Evolutionary conservation across 352 stramenopile genomes (phyloP).

Genomic region (Phytophthora crassamura): DNA sequence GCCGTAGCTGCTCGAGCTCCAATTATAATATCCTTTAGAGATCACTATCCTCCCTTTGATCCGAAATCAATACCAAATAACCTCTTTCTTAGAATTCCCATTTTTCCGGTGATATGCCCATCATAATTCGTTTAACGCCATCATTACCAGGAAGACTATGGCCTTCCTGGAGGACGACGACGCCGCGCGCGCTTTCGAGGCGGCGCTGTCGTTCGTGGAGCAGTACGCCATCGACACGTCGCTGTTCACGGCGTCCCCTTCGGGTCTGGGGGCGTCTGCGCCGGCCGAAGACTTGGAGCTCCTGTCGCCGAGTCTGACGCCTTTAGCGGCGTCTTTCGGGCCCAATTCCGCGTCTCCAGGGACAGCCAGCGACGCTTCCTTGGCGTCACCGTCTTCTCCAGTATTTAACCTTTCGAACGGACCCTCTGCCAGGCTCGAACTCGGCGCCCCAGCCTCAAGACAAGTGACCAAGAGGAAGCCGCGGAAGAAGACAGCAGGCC

Average conservation of each 20-base stretch:
- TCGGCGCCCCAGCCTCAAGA: slow-evolving; percentile 16
- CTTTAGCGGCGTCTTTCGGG: slow-evolving; percentile 6
- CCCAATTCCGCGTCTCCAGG: slow-evolving; percentile 1
- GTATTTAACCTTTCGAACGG: slow-evolving; percentile 21
- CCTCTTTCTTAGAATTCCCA: too few species aligned
- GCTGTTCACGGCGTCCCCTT: slow-evolving; percentile 25
- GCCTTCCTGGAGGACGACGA: slow-evolving; percentile 47
- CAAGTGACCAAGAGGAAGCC: slow-evolving; percentile 13
- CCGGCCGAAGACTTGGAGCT: slow-evolving; percentile 31
- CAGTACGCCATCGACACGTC: slow-evolving; percentile 47
- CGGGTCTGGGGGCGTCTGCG: slow-evolving; percentile 11
- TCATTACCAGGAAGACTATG: slow-evolving; percentile 8
- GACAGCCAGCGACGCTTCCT: slow-evolving; percentile 5
- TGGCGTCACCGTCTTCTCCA: slow-evolving; percentile 19
- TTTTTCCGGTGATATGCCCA: slow-evolving; percentile 9
- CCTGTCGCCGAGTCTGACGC: slow-evolving; percentile 29
- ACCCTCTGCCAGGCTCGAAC: slow-evolving; percentile 16
- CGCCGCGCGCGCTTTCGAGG: slow-evolving; percentile 39
- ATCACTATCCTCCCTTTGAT: too few species aligned
- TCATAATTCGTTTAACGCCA: slow-evolving; percentile 10
- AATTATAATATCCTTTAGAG: too few species aligned
- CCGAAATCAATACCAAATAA: background rate
- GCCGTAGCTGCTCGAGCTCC: too few species aligned
- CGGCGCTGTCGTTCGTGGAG: slow-evolving; percentile 49
- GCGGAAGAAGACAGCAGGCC: slow-evolving; percentile 47